Evolutionary conservation across 1,284 basidiomycete species (phyloP), one percentile per base, ranked within the genome.

Genomic region (Ganoderma lucidum): DNA sequence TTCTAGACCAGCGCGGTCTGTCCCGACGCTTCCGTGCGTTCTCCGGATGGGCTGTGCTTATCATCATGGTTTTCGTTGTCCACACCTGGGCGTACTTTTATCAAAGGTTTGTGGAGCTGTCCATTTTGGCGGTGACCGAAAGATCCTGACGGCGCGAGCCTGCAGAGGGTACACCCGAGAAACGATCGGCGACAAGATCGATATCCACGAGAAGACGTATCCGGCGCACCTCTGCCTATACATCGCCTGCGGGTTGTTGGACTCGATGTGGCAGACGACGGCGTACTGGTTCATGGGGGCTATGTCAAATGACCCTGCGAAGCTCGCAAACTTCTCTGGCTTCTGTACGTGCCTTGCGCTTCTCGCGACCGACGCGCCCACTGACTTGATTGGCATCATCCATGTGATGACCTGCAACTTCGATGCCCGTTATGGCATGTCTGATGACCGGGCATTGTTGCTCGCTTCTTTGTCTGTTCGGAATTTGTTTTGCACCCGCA

Each of bases 71-170:
- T 19, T 90, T 91, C 75, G 79, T 87, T 58, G 85, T 90, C 9
- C 91, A 93, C 76, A 87, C 84, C 30, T 92, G 91, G 89, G 87
- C 83, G 0, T 93, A 87, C 77, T 86, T 89, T 77, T 93, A 92
- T 75, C 91, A 93, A 76, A 88, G 80, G 91, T 91, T 65, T 65
- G 81, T 79, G 6, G 3, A 9, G 10, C 56, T 42, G 39, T 35
- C 17, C 6, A 63, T 64, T 63, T 58, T 23, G 42, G 17, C 45
- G 15, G 41, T 64, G 56, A 64, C 62, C 35, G 41, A 41, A n/a
- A 35, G 10, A 8, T 9, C 15, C 62, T 63, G 35, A 60, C 32
- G 2, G 2, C 3, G 59, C 37, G 44, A 51, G 3, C 30, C 19
- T 56, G 23, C 70, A 91, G 90, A 77, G 72, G 85, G 44, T 93